Conservation (phyloP, 2,329 filamentous ascomycete genomes). For the Arthrobotrys megalospora region DNA sequence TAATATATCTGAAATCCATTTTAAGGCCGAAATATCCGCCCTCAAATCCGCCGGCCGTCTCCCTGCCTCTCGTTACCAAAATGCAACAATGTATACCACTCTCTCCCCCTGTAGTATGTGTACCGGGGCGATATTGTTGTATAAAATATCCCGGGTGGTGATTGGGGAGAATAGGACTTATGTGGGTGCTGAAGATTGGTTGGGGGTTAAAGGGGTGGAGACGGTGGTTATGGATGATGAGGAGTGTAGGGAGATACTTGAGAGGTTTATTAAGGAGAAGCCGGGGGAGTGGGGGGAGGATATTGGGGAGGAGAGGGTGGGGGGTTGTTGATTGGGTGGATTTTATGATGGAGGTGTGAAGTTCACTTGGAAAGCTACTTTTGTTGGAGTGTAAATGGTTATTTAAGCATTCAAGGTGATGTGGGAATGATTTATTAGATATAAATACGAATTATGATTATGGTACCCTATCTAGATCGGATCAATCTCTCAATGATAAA, state of each 20-base stretch:
- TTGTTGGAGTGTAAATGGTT: too few relatives aligned
- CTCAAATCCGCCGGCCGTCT: conserved; percentile 81
- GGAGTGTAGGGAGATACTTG: conserved; percentile 79
- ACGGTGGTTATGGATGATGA: conserved; percentile 79
- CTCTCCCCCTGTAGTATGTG: conserved; percentile 87
- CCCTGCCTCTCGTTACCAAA: conserved; percentile 77
- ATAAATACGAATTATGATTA: too few relatives aligned
- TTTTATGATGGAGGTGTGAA: too few relatives aligned
- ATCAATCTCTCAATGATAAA: too few relatives aligned
- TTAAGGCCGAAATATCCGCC: conserved; percentile 81
- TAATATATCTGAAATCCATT: neutral
- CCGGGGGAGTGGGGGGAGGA: conserved; percentile 77
- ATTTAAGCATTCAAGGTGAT: too few relatives aligned
- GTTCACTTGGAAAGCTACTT: too few relatives aligned
- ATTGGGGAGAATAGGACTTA: conserved; percentile 84
- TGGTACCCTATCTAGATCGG: too few relatives aligned
- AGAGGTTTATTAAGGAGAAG: conserved; percentile 79
- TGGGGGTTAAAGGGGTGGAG: conserved; percentile 78
- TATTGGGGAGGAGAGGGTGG: conserved; percentile 44
- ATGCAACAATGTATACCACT: conserved; percentile 86
- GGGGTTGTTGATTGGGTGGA: neutral
- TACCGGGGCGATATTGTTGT: conserved; percentile 82
- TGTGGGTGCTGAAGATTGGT: conserved; percentile 79
- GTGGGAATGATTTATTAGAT: too few relatives aligned
- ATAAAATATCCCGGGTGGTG: conserved; percentile 81